A percentile compares a stretch with the other conserved stretches of the same genome.
These are phyloP conservation scores for Adiantum capillusveneris DNA, from an alignment of 75 land plant species.

Conservation along the genomic window DNA sequence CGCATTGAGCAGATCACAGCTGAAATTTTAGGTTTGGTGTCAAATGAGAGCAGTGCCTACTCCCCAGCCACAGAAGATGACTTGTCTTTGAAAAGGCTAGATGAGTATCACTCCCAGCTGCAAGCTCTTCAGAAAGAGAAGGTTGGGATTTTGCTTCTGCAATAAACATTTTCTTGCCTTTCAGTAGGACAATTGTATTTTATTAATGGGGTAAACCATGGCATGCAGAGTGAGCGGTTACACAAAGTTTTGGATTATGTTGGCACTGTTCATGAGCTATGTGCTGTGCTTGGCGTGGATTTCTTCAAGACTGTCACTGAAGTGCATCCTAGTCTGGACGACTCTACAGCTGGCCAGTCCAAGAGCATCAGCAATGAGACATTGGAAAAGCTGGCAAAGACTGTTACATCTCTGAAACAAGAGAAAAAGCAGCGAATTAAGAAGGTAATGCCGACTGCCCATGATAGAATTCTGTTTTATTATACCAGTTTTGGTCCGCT, in stretches of 20 bases:
- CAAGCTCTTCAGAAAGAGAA: constrained; percentile 90
- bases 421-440: constrained; percentile 73
- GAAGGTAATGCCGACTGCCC: constrained; percentile 65
- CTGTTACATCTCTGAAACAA: constrained; percentile 52
- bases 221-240: constrained; percentile 71
- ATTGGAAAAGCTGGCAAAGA: constrained; percentile 54
- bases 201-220: not conserved
- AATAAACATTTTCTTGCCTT: not conserved
- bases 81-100: constrained; percentile 67
- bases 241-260: constrained; percentile 92
- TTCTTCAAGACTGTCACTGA: constrained; percentile 72
- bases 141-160: constrained; percentile 24
- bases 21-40: constrained; percentile 59
- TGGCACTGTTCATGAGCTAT: constrained; percentile 85
- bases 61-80: constrained; percentile 61
- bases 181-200: not conserved
- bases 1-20: constrained; percentile 74
- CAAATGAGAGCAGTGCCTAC: constrained; percentile 14
- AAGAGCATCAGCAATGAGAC: constrained; percentile 97
- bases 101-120: constrained; percentile 72
- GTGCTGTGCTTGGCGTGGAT: constrained; percentile 87
- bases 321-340: constrained; percentile 89
- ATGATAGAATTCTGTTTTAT: no score
- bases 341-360: constrained; percentile 55
- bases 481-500: no score